Evolutionary conservation across 1,284 basidiomycete species (phyloP).

Genomic region (Cutaneotrichosporon cavernicola): DNA sequence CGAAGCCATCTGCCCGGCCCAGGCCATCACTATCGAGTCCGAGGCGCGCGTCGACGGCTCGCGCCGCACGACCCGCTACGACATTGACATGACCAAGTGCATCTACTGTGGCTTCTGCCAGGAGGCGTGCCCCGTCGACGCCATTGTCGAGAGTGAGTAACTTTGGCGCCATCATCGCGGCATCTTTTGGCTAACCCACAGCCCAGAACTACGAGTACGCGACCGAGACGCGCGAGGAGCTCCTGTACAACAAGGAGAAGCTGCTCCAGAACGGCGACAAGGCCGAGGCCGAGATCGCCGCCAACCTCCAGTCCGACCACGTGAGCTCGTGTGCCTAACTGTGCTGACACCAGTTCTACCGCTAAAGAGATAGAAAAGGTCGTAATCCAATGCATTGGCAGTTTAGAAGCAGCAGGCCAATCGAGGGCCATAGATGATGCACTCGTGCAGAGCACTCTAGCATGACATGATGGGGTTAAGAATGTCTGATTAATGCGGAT

Average conservation of each 20-base stretch:
- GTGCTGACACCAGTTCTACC: slow-evolving; percentile 9
- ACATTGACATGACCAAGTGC: slow-evolving; percentile 90
- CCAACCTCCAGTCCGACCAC: slow-evolving; percentile 72
- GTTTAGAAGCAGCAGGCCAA: slow-evolving; percentile 8
- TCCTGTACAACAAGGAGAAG: slow-evolving; percentile 98
- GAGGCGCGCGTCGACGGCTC: slow-evolving; percentile 95
- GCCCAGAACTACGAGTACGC: slow-evolving; percentile 95
- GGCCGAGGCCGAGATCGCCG: slow-evolving; percentile 94
- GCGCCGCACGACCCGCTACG: slow-evolving; percentile 95
- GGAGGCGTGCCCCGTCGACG: slow-evolving; percentile 99
- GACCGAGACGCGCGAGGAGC: slow-evolving; percentile 96
- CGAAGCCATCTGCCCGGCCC: slow-evolving; percentile 98
- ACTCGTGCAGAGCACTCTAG: background rate
- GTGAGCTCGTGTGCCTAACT: slow-evolving; percentile 24
- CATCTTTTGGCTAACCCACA: slow-evolving; percentile 45
- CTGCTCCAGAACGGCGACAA: slow-evolving; percentile 92
- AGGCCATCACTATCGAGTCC: slow-evolving; percentile 99
- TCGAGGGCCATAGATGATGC: slow-evolving; percentile 1
- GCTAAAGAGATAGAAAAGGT: slow-evolving; percentile 7
- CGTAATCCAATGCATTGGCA: slow-evolving; percentile 14
- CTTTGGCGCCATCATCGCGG: background rate
- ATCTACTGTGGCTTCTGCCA: slow-evolving; percentile 99
- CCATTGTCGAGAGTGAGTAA: slow-evolving; percentile 93
- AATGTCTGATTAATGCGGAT: background rate
- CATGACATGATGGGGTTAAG: background rate